A percentile compares a stretch with the other conserved stretches of the same genome.
Evolutionary conservation across 2,329 filamentous ascomycete species (phyloP).

Genomic region (Basipetospora chlamydospora): DNA sequence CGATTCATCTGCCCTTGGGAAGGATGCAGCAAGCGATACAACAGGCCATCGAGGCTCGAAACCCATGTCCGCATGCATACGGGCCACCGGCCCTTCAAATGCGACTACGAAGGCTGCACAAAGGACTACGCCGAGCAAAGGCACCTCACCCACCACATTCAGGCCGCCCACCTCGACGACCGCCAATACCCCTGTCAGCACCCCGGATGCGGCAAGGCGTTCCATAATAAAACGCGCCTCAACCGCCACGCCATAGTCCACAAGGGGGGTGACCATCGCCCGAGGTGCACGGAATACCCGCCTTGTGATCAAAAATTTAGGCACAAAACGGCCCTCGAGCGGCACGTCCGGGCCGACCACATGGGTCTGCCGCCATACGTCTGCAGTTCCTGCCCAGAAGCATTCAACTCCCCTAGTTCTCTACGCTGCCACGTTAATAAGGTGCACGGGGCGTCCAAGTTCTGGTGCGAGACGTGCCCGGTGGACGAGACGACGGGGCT

Average conservation of each 20-base stretch:
- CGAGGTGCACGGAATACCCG: constrained; percentile 54
- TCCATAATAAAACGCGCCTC: constrained; percentile 66
- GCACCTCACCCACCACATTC: constrained; percentile 73
- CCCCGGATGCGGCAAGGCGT: constrained; percentile 62
- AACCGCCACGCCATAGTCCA: constrained; percentile 68
- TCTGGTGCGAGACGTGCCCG: constrained; percentile 64
- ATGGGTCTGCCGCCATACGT: constrained; percentile 55
- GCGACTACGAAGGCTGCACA: constrained; percentile 53
- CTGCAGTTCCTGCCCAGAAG: too few relatives aligned
- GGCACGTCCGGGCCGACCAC: constrained; percentile 68
- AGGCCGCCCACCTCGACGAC: constrained; percentile 62
- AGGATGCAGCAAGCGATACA: constrained; percentile 70
- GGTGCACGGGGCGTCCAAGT: constrained; percentile 54
- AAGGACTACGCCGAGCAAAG: constrained; percentile 80
- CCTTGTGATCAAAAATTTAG: constrained; percentile 68
- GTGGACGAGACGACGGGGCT: constrained; percentile 22
- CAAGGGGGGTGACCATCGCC: constrained; percentile 55
- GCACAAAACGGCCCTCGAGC: constrained; percentile 73
- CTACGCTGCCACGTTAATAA: constrained; percentile 60
- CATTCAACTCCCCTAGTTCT: too few relatives aligned
- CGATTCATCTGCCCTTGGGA: constrained; percentile 62
- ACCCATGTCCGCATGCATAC: constrained; percentile 76
- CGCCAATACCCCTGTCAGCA: constrained; percentile 58
- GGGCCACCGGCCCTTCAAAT: constrained; percentile 68
- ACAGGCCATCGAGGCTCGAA: constrained; percentile 65